Base-by-base conservation (phyloP, 75 land plant genomes). In the Azolla pinnata region DNA sequence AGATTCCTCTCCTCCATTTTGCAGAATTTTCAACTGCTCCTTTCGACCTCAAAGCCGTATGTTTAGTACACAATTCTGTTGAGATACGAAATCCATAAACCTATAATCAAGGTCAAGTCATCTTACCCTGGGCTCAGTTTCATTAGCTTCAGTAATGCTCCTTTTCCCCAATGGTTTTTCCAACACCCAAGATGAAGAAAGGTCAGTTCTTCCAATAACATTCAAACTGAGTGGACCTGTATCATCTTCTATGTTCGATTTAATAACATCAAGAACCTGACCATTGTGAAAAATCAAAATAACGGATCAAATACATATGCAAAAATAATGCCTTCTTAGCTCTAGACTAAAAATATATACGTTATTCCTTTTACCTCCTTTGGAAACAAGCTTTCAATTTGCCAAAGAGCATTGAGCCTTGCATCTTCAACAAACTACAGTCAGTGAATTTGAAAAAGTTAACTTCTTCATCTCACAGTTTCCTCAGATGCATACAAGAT, bases 181-280 rank as follows among this genome's bases (percentile, higher is more conserved):
- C 57, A 73, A 46, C 55, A 80, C 82, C 95, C 88, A 92, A 31
- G 97, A 92, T 17, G 85, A 78, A 29, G 95, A 75, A 54, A 80
- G 64, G 59, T 75, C 75, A 31, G 75, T 75, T 40, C 78, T 81
- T 48, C 75, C 80, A 48, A 76, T 72, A 71, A 54, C 61, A 71
- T 88, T 91, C 54, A 88, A 76, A 67, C 83, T 88, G 56, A 79
- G 75, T 5, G 86, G 83, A 48, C 78, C 90, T 24, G 76, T 42
- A 21, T 83, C 84, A 62, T 79, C 66, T n/a, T n/a, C n/a, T 31
- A 63, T 61, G 64, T 61, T 81, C 35, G 86, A 55, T 2, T 57
- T 55, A 20, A 91, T 71, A 7, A 79, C 76, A 58, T 82, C 88
- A 57, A 91, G 67, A 38, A 91, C 84, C 97, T 92, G 68, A 29